Conservation (phyloP, 306 rosid species). For the Sindora glabra region DNA sequence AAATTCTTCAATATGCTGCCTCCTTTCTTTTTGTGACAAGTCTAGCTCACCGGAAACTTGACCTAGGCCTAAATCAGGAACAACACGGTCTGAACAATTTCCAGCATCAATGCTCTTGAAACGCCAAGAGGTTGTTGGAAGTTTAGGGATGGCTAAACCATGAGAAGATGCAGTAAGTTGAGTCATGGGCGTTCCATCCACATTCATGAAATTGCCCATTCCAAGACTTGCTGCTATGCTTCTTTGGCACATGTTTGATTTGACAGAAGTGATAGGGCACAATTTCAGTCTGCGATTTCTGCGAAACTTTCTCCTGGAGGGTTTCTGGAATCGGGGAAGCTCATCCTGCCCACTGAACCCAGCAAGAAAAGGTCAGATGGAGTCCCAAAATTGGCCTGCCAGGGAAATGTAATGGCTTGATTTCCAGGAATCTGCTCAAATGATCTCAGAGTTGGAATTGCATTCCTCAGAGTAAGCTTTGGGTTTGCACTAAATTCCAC, state of each 20-base stretch:
- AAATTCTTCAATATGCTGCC: no score
- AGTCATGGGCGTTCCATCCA: no score
- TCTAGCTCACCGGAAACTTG: no score
- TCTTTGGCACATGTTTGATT: constrained; percentile 80
- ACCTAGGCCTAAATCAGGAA: no score
- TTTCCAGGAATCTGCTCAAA: constrained; percentile 39
- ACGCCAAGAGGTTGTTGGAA: no score
- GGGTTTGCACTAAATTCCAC: constrained; percentile 72
- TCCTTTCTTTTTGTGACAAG: no score
- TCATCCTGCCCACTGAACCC: constrained; percentile 49
- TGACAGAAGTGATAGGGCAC: constrained; percentile 99
- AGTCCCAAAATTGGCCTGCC: constrained; percentile 58
- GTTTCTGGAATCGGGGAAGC: constrained; percentile 42
- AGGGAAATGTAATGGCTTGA: constrained; percentile 31
- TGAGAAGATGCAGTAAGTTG: no score
- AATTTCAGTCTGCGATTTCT: constrained; percentile 62
- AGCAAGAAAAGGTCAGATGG: constrained; percentile 50
- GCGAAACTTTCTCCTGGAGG: constrained; percentile 62
- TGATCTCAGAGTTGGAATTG: constrained; percentile 34
- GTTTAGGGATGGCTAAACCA: no score
- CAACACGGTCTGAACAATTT: no score
- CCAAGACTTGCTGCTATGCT: no score
- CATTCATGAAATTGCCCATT: no score
- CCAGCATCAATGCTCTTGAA: no score
- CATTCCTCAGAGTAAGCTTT: constrained; percentile 43